Evolutionary conservation across 768 basidiomycete genomes (phyloP).

Genomic region (Rhizopogon salebrosus): DNA sequence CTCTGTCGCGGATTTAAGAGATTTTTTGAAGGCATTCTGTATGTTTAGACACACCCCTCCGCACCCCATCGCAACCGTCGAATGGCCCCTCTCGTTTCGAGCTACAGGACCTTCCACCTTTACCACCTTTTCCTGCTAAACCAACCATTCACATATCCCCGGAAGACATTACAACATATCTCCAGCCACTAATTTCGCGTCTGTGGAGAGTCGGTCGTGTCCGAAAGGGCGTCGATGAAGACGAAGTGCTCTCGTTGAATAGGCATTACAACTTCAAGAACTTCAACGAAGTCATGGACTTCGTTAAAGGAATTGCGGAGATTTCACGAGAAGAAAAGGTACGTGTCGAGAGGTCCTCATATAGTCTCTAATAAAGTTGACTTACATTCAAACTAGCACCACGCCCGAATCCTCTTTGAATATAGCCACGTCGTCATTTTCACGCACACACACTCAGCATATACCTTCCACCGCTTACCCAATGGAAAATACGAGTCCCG

Average conservation of each 20-base stretch:
- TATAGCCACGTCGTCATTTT: conserved; percentile 17
- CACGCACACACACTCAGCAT: conserved; percentile 24
- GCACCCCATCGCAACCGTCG: conserved; percentile 2
- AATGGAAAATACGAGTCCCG: conserved; percentile 8
- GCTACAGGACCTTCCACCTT: conserved; percentile 13
- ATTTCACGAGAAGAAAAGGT: conserved; percentile 29
- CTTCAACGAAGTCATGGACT: conserved; percentile 19
- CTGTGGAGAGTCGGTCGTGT: conserved; percentile 22
- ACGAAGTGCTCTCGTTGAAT: conserved; percentile 17
- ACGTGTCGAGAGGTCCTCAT: conserved; percentile 7
- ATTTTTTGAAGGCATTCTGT: background rate
- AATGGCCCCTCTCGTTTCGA: background rate
- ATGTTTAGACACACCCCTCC: background rate
- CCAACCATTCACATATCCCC: conserved; percentile 31
- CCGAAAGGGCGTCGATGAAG: conserved; percentile 2
- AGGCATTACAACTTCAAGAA: conserved; percentile 24
- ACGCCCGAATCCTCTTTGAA: conserved; percentile 25
- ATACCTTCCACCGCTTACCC: conserved; percentile 6
- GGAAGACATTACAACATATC: conserved; percentile 26
- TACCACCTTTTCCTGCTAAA: conserved; percentile 24
- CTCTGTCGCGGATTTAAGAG: background rate
- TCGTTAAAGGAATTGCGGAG: conserved; percentile 22
- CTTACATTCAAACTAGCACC: conserved; percentile 17
- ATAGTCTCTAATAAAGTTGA: background rate
- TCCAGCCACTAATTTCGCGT: conserved; percentile 32